phyloP scores from a whole-genome alignment of 2,329 filamentous ascomycete genomes.

The Phaeosphaeria sp. region DNA sequence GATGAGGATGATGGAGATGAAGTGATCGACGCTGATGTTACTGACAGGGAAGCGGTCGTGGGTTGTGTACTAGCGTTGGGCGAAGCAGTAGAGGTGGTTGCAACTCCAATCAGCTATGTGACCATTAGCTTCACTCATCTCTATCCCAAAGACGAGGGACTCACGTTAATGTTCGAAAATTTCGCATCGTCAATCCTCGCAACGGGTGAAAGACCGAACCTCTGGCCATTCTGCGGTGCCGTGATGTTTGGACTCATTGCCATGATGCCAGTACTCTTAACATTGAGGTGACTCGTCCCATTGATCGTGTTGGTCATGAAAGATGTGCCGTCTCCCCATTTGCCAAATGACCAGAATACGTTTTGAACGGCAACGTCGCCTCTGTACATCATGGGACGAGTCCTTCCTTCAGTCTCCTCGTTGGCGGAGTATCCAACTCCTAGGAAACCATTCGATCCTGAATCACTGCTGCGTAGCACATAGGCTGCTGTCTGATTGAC shows the following conservation, averaged over 20 bases:
- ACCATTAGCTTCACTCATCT: constrained; percentile 6
- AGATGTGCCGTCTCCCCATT: constrained; percentile 29
- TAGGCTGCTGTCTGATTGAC: constrained; percentile 18
- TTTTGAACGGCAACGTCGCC: constrained; percentile 23
- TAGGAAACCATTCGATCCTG: constrained; percentile 22
- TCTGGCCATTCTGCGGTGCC: constrained; percentile 17
- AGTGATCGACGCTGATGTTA: not conserved
- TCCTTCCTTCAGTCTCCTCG: constrained; percentile 17
- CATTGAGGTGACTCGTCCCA: constrained; percentile 17
- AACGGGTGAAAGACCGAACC: constrained; percentile 16
- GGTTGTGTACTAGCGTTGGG: not conserved
- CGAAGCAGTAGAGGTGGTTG: not conserved
- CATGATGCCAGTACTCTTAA: constrained; percentile 11
- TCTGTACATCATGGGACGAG: constrained; percentile 19
- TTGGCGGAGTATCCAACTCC: constrained; percentile 9
- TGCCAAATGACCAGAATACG: constrained; percentile 26
- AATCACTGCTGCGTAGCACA: constrained; percentile 18
- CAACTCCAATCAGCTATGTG: constrained; percentile 7
- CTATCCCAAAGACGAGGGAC: not conserved
- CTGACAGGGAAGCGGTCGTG: constrained; percentile 2
- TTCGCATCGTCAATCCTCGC: constrained; percentile 17
- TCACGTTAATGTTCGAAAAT: constrained; percentile 22
- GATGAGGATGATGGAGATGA: constrained; percentile 3
- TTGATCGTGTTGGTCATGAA: constrained; percentile 28
- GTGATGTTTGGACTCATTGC: constrained; percentile 24